A percentile compares a stretch with the other conserved stretches of the same genome.
Conservation (phyloP, 163 green algal genomes). For the Chloroidium sp. region DNA sequence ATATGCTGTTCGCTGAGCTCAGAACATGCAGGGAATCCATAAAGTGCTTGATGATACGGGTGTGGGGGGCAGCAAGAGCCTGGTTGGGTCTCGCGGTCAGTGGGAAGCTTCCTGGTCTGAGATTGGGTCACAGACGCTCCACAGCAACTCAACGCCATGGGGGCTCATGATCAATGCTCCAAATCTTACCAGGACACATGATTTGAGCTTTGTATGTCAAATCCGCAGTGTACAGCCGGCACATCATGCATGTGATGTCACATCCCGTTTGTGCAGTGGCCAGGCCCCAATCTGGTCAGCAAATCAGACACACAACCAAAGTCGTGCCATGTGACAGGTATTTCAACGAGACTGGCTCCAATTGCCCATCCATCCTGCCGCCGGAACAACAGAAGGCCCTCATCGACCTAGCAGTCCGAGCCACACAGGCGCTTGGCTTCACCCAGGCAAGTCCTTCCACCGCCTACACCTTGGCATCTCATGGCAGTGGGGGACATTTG, state of each 20-base stretch:
- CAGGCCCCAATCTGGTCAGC: not conserved
- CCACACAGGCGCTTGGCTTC: slow-evolving; percentile 52
- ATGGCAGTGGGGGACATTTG: not conserved
- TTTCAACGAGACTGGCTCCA: slow-evolving; percentile 82
- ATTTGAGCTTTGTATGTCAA: not conserved
- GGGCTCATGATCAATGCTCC: too few relatives aligned
- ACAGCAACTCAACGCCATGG: too few relatives aligned
- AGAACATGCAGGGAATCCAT: not conserved
- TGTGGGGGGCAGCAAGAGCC: not conserved
- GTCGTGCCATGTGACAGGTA: not conserved
- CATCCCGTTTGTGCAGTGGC: not conserved
- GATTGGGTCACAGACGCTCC: too few relatives aligned
- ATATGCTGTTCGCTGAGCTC: not conserved
- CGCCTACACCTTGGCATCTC: not conserved
- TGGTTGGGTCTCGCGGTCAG: too few relatives aligned
- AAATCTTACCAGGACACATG: too few relatives aligned
- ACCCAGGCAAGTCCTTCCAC: slow-evolving; percentile 3
- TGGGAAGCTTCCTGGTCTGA: too few relatives aligned
- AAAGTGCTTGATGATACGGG: not conserved
- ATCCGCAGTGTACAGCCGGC: too few relatives aligned
- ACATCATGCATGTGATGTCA: not conserved
- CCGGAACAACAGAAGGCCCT: slow-evolving; percentile 65
- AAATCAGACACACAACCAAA: not conserved
- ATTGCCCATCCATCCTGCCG: slow-evolving; percentile 79
- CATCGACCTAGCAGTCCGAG: slow-evolving; percentile 60